phyloP scores from a whole-genome alignment of 169 alveolate species.

The Eimeria acervulina region DNA sequence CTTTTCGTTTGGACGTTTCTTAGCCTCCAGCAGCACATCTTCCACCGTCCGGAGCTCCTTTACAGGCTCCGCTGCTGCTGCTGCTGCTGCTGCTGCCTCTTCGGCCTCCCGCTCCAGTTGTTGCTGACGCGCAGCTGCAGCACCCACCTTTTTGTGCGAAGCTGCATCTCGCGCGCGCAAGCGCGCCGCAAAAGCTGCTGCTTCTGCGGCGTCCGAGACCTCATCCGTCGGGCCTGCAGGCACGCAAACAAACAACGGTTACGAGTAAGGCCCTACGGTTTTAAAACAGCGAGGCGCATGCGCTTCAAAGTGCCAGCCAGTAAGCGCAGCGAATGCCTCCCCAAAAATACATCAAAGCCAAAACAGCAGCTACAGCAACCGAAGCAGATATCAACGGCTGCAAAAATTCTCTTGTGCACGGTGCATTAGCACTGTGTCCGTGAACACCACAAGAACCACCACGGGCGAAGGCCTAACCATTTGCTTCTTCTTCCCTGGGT shows the following conservation, averaged over 20 bases:
- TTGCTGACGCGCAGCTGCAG: constrained; percentile 58
- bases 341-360: background rate
- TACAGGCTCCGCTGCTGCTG: constrained; percentile 39
- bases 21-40: constrained; percentile 79
- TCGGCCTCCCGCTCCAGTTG: constrained; percentile 48
- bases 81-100: constrained; percentile 68
- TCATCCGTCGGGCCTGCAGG: constrained; percentile 23
- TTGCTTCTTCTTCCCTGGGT: constrained; percentile 47
- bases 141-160: constrained; percentile 54
- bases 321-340: background rate
- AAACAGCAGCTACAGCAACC: background rate
- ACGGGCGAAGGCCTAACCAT: background rate
- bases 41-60: constrained; percentile 50
- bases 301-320: background rate
- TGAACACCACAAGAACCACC: background rate
- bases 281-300: background rate
- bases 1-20: constrained; percentile 80
- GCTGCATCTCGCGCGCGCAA: constrained; percentile 68
- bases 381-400: background rate
- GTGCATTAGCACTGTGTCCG: background rate
- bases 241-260: background rate
- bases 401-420: background rate
- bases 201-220: constrained; percentile 57
- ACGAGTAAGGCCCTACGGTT: background rate
- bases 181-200: constrained; percentile 64